Evolutionary conservation across 352 stramenopile genomes (phyloP).

Genomic region (Peronosclerospora sorghi): DNA sequence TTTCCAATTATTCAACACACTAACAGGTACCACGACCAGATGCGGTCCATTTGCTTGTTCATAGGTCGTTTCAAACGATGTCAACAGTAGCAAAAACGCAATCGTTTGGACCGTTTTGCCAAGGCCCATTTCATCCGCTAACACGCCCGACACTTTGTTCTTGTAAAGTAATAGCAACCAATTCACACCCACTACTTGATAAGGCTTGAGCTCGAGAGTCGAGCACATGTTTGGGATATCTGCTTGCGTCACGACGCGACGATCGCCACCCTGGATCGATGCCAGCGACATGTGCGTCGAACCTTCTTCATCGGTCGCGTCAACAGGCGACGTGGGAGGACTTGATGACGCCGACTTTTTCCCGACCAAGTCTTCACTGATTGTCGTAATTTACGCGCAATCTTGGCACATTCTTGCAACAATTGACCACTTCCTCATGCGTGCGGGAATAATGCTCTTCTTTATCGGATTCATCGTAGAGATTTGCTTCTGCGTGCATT

Average conservation of each 20-base stretch:
- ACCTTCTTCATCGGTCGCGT: conserved; percentile 37
- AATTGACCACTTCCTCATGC: conserved; percentile 63
- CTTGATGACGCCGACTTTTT: conserved; percentile 18
- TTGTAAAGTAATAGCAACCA: conserved; percentile 70
- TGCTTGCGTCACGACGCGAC: conserved; percentile 45
- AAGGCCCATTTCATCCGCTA: conserved; percentile 87
- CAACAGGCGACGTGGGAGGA: conserved; percentile 15
- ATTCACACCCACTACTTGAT: conserved; percentile 78
- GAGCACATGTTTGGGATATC: conserved; percentile 63
- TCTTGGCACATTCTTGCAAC: conserved; percentile 47
- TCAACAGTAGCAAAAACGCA: conserved; percentile 56
- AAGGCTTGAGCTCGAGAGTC: conserved; percentile 72
- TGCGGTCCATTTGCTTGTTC: conserved; percentile 52
- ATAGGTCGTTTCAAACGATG: conserved; percentile 23
- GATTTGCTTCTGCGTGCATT: conserved; percentile 4
- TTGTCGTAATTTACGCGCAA: conserved; percentile 44
- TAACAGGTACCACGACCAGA: conserved; percentile 88
- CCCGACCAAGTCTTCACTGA: conserved; percentile 58
- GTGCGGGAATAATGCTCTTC: conserved; percentile 40
- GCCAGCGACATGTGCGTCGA: conserved; percentile 48
- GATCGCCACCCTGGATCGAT: conserved; percentile 27
- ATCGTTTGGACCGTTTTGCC: conserved; percentile 91
- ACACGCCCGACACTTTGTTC: conserved; percentile 68
- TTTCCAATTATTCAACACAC: conserved; percentile 89
- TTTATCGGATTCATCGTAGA: conserved; percentile 31